phyloP scores from a whole-genome alignment of 225 moss, liverwort and hornwort species.

The Physcomitrium patens region DNA sequence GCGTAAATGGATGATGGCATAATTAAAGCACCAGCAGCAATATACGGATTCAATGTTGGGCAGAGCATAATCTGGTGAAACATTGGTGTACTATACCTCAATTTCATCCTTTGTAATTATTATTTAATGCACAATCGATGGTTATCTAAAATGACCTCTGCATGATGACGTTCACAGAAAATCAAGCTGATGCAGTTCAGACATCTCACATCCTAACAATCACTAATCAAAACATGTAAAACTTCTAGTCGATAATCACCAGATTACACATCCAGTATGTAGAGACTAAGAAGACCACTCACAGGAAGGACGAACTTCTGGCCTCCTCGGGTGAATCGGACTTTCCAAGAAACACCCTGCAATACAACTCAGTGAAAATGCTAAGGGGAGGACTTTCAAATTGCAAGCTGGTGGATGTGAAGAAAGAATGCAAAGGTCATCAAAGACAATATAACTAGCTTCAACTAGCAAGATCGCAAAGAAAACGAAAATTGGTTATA shows the following conservation, averaged over 20 bases:
- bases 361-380: constrained; percentile 19
- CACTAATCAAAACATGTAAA: too few species aligned
- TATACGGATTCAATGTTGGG: constrained; percentile 75
- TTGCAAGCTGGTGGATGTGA: neutral
- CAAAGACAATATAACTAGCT: neutral
- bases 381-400: neutral
- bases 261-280: neutral
- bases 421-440: constrained; percentile 1
- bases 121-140: constrained; percentile 17
- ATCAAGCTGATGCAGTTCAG: constrained; percentile 20
- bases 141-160: constrained; percentile 1
- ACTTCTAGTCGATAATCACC: neutral
- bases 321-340: constrained; percentile 92
- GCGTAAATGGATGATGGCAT: constrained; percentile 84
- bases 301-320: constrained; percentile 98
- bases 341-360: constrained; percentile 91
- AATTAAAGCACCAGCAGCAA: constrained; percentile 82
- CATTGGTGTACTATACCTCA: constrained; percentile 28
- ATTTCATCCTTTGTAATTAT: constrained; percentile 2
- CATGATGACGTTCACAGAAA: neutral
- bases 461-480: neutral
- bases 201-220: constrained; percentile 17
- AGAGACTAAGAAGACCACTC: constrained; percentile 32
- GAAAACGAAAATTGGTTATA: constrained; percentile 1
- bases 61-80: constrained; percentile 81